These are phyloP conservation scores for Fomes fomentarius DNA, from an alignment of 1,284 basidiomycete genomes.

Conservation along the genomic window DNA sequence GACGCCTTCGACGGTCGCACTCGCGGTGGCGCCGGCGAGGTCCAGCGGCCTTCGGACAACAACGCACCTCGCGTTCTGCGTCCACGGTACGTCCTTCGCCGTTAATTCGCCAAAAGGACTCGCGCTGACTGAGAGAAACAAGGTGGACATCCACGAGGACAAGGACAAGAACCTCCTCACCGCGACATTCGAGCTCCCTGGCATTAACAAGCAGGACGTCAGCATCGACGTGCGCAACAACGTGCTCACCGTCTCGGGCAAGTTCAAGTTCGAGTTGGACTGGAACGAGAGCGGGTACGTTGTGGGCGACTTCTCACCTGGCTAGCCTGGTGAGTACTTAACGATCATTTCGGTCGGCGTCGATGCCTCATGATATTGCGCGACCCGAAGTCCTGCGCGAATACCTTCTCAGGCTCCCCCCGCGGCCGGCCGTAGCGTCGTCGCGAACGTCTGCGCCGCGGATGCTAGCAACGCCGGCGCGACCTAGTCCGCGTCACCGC, in stretches of 20 bases:
- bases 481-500: constrained; percentile 36
- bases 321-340: too few species aligned
- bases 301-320: too few species aligned
- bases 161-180: constrained; percentile 43
- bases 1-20: constrained; percentile 40
- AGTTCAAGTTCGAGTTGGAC: constrained; percentile 38
- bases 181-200: constrained; percentile 53
- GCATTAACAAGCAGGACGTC: constrained; percentile 46
- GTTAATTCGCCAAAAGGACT: too few species aligned
- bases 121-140: constrained; percentile 22
- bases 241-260: constrained; percentile 49
- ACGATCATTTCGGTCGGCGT: too few species aligned
- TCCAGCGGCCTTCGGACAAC: constrained; percentile 8
- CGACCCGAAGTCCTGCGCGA: constrained; percentile 48
- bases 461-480: constrained; percentile 39
- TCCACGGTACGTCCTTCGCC: constrained; percentile 13
- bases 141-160: constrained; percentile 53
- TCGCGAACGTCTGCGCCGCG: constrained; percentile 38
- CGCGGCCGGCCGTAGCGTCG: constrained; percentile 31
- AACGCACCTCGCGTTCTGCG: constrained; percentile 17
- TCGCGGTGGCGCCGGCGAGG: constrained; percentile 11
- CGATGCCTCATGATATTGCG: too few species aligned
- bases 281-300: constrained; percentile 47
- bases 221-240: constrained; percentile 44
- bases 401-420: constrained; percentile 32